Base-by-base conservation (phyloP, 2,329 filamentous ascomycete genomes). In the Lachnellula subtilissima region DNA sequence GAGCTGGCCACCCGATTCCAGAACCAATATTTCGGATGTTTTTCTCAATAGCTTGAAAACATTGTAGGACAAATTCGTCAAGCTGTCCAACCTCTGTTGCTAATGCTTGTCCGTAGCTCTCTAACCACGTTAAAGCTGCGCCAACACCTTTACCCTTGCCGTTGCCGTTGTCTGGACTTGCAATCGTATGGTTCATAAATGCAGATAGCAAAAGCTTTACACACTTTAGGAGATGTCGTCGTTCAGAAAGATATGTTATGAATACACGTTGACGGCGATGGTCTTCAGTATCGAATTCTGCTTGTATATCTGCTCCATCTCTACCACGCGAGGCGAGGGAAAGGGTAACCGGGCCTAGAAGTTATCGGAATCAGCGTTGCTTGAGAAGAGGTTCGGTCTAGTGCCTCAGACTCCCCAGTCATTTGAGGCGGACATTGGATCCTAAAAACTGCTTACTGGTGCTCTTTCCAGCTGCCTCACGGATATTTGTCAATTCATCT, bases 401-500 rank as follows among this genome's bases (percentile, higher is more conserved):
- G 11, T 32, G 28, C 9, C 28, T 32, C 28, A 12, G 28, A 32
- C 28, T 32, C 28, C 28, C 28, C 9, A 32, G 9, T 4, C 28
- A 32, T 9, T 32, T 12, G 28, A 32, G 11, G 28, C 9, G 28
- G 28, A 32, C 28, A 32, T 11, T 32, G 28, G 1, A 4, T 32
- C 28, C 28, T 32, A 12, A 32, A 12, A 32, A 4, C 12, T 32
- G 9, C 28, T 32, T 32, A 32, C 28, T 32, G 9, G 28, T 32
- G 56, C 81, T 82, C 28, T 84, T 78, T 19, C 87, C 87, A 12
- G 87, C 82, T 15, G 88, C 88, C 65, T 88, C 87, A 65, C 88
- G 85, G 47, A 95, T 74, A 65, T 89, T 91, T 54, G 85, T 80
- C 15, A 85, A 78, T 75, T 95, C 90, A 64, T 94, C 89, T 48